Percentiles rank a stretch among this genome's conserved stretches.
These are phyloP conservation scores for Heritiera littoralis DNA, from an alignment of 345 rosid species.

Conservation along the genomic window DNA sequence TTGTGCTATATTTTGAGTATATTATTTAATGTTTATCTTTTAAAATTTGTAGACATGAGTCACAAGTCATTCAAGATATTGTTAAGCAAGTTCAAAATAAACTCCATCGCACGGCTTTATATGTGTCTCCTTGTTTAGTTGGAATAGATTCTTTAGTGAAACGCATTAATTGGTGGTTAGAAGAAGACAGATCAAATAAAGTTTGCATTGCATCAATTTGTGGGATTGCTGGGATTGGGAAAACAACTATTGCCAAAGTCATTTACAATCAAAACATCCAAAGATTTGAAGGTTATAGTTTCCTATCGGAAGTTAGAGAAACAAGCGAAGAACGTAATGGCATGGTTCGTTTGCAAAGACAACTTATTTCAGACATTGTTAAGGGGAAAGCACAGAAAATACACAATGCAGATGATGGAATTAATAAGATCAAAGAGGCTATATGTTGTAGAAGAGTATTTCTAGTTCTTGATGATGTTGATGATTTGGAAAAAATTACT, in stretches of 20 bases:
- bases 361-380: conserved; percentile 22
- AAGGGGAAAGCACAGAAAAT: not conserved
- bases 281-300: conserved; percentile 32
- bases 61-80: not conserved
- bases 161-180: not conserved
- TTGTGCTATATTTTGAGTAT: too few relatives aligned
- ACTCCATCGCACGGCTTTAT: not conserved
- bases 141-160: not conserved
- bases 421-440: conserved; percentile 8
- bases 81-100: not conserved
- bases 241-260: conserved; percentile 4
- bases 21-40: too few relatives aligned
- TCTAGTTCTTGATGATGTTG: conserved; percentile 21
- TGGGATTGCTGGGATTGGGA: not conserved
- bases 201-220: not conserved
- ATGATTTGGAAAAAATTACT: not conserved
- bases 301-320: conserved; percentile 31
- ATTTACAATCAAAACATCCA: conserved; percentile 8
- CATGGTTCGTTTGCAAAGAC: conserved; percentile 18
- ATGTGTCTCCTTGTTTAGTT: not conserved
- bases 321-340: not conserved
- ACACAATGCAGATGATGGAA: conserved; percentile 6
- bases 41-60: not conserved
- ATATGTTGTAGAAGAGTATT: conserved; percentile 9
- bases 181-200: not conserved